Base-by-base conservation (phyloP, 306 rosid genomes). In the Trifolium dubium region DNA sequence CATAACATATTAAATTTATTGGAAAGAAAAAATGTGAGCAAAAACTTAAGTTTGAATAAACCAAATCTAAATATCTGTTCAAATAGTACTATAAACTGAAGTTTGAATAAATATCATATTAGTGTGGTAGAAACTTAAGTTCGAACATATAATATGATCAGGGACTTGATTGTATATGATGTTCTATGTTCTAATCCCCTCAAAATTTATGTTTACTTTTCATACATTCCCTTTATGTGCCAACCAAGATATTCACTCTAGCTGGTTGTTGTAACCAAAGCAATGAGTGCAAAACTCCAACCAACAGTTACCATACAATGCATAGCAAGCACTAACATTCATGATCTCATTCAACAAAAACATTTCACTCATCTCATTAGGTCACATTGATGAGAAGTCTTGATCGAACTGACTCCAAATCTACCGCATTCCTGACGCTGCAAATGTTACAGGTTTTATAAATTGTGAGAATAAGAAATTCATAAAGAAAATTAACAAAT, bases 331-430 rank as follows among this genome's bases (percentile, higher is more conserved):
- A 28, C 5, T 19, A 29, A 17, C 23, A 23, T 39, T 31, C 5
- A 6, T 18, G 8, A 15, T 15, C 54, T 15, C 54, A 12, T n/a
- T 62, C 18, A 41, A 41, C 28, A 0, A 40, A 66, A 69, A 6
- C 14, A 70, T 50, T 64, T 55, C 35, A 34, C 41, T 71, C 67
- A 64, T 30, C 75, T 64, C 66, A 56, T 17, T 63, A 23, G 2
- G 73, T 23, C n/a, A 35, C 50, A 35, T 61, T 65, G 37, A 69
- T 50, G 58, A 29, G 17, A 64, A 88, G 70, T 77, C 76, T 85
- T 19, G 84, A 77, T 37, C 80, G 79, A 74, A 88, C 64, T 5
- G 81, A 85, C 8, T 88, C 85, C 66, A 83, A 60, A 74, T 85
- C 80, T 12, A 78, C 61, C 59, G 40, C 73, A 41, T 77, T 62